Conservation (phyloP, 495 filamentous ascomycete species). For the Podospora pseudocomata region DNA sequence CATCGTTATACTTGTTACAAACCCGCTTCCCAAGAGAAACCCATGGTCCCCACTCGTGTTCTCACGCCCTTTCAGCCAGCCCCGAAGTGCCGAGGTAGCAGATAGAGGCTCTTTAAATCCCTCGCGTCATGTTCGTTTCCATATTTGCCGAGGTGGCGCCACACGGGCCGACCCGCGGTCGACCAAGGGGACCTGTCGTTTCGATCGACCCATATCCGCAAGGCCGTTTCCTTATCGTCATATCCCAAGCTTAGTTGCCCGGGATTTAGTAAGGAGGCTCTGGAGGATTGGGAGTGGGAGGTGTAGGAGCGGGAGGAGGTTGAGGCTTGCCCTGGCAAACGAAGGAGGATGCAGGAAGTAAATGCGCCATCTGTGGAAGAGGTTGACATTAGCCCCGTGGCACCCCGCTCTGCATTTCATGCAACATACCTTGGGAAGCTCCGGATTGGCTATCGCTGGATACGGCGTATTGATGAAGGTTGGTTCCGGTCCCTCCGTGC, state of each 20-base stretch:
- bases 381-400: slow-evolving; percentile 4
- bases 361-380: slow-evolving; percentile 16
- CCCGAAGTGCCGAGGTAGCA: slow-evolving; percentile 3
- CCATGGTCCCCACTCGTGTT: background rate
- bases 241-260: background rate
- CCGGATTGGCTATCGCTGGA: background rate
- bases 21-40: background rate
- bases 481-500: background rate
- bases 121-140: background rate
- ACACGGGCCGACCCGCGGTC: slow-evolving; percentile 27
- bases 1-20: background rate
- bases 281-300: slow-evolving; percentile 33
- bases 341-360: background rate
- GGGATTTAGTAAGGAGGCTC: slow-evolving; percentile 20
- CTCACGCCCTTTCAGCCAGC: background rate
- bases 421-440: slow-evolving; percentile 6
- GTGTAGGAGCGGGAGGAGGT: slow-evolving; percentile 28
- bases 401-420: slow-evolving; percentile 6
- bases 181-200: slow-evolving; percentile 19
- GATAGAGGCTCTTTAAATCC: background rate
- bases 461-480: background rate
- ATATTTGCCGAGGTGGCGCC: slow-evolving; percentile 17
- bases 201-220: slow-evolving; percentile 16
- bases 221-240: slow-evolving; percentile 4
- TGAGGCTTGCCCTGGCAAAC: slow-evolving; percentile 23